Conservation (phyloP, 345 rosid species). For the Reutealis trisperma region DNA sequence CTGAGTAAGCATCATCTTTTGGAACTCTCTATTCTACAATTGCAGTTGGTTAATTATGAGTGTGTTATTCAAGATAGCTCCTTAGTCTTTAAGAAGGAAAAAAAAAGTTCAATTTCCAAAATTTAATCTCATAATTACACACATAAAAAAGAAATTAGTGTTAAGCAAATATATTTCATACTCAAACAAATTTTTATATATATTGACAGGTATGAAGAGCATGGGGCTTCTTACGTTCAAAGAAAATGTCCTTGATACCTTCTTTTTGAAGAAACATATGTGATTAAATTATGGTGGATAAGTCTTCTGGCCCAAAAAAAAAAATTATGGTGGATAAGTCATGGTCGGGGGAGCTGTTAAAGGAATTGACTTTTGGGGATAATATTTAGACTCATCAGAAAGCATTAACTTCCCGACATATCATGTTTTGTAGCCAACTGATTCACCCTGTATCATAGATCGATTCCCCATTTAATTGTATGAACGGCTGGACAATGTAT, state of each 20-base stretch:
- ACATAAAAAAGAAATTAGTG: too few relatives aligned
- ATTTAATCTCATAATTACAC: neutral
- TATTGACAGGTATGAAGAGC: slow-evolving; percentile 86
- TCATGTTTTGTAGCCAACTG: neutral
- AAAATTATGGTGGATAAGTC: too few relatives aligned
- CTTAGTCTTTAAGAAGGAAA: too few relatives aligned
- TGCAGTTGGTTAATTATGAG: neutral
- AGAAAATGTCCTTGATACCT: slow-evolving; percentile 80
- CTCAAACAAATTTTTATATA: neutral
- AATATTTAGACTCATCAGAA: neutral
- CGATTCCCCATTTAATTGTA: neutral
- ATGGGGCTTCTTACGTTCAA: slow-evolving; percentile 92
- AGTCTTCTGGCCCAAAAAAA: too few relatives aligned
- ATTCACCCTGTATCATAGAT: neutral
- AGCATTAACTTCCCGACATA: neutral
- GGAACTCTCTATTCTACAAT: neutral
- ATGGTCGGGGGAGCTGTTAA: too few relatives aligned
- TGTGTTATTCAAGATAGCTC: neutral
- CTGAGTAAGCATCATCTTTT: slow-evolving; percentile 51
- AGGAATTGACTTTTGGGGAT: neutral
- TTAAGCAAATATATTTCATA: neutral
- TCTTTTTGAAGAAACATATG: neutral
- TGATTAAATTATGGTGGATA: neutral
- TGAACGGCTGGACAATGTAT: neutral
- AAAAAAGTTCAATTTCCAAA: neutral